Conservation (phyloP, 1,139 yeast genomes). For the Kazachstania sp. region DNA sequence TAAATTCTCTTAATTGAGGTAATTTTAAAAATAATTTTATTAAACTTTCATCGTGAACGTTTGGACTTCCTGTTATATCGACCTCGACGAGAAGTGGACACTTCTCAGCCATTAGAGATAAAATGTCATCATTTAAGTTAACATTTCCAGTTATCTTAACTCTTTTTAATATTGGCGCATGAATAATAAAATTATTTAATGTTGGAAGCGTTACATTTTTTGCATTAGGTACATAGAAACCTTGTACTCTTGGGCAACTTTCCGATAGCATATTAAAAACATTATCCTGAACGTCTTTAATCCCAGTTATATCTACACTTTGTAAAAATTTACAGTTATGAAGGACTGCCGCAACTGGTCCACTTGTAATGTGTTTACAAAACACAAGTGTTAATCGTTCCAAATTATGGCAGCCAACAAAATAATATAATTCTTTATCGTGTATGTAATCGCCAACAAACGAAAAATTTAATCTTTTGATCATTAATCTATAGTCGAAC, state of each 20-base stretch:
- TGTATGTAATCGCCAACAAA: constrained; percentile 61
- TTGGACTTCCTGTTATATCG: constrained; percentile 77
- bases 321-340: constrained; percentile 62
- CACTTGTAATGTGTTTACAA: constrained; percentile 58
- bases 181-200: constrained; percentile 47
- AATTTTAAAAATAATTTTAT: constrained; percentile 55
- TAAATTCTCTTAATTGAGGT: constrained; percentile 70
- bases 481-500: constrained; percentile 66
- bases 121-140: constrained; percentile 58
- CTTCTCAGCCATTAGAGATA: constrained; percentile 52
- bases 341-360: constrained; percentile 54
- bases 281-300: constrained; percentile 57
- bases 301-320: constrained; percentile 85
- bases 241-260: constrained; percentile 73
- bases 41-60: constrained; percentile 57
- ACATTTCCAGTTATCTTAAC: constrained; percentile 71
- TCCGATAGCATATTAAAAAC: constrained; percentile 62
- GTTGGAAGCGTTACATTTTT: constrained; percentile 58
- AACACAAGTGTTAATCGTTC: constrained; percentile 82
- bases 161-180: constrained; percentile 72
- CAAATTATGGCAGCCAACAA: constrained; percentile 59
- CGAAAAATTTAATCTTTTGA: constrained; percentile 74
- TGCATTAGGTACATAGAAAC: constrained; percentile 84
- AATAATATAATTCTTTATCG: constrained; percentile 50
- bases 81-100: constrained; percentile 83